A percentile compares a stretch with the other conserved stretches of the same genome.
Conservation (phyloP, 129 eudicot species). For the Solidago caesia region DNA sequence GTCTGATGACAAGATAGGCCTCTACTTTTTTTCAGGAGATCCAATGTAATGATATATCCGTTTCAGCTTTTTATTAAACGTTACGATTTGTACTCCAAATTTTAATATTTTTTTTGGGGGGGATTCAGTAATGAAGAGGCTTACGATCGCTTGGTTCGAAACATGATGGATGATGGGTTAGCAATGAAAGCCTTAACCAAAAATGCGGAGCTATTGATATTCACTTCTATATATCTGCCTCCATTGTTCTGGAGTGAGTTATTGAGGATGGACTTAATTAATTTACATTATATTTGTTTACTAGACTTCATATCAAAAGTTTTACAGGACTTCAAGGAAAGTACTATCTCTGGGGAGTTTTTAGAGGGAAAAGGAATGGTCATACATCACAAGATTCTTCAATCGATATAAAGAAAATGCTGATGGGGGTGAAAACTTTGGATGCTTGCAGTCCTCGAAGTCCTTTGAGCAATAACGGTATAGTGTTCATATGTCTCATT, state of each 20-base stretch:
- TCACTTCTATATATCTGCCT: conserved; percentile 48
- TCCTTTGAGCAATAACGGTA: conserved; percentile 7
- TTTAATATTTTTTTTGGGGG: neutral
- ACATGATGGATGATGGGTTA: conserved; percentile 46
- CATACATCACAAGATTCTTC: neutral
- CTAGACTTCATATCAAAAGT: conserved; percentile 9
- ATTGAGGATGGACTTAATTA: neutral
- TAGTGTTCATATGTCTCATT: neutral
- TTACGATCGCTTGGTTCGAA: conserved; percentile 41
- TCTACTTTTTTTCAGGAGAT: conserved; percentile 49
- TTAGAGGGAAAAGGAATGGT: conserved; percentile 16
- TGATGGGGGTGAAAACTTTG: neutral
- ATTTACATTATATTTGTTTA: neutral
- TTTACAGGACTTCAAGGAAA: conserved; percentile 54
- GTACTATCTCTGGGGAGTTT: conserved; percentile 54
- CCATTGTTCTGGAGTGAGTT: conserved; percentile 41
- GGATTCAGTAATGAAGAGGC: conserved; percentile 32
- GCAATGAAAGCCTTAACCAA: conserved; percentile 44
- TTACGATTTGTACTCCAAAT: neutral
- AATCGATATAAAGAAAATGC: neutral
- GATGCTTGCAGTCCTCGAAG: conserved; percentile 23
- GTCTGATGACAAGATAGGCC: conserved; percentile 43
- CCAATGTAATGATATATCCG: conserved; percentile 28
- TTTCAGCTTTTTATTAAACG: neutral
- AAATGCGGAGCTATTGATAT: conserved; percentile 65